phyloP scores from a whole-genome alignment of 208 protist species.

The Wallacemonas collosoma region DNA sequence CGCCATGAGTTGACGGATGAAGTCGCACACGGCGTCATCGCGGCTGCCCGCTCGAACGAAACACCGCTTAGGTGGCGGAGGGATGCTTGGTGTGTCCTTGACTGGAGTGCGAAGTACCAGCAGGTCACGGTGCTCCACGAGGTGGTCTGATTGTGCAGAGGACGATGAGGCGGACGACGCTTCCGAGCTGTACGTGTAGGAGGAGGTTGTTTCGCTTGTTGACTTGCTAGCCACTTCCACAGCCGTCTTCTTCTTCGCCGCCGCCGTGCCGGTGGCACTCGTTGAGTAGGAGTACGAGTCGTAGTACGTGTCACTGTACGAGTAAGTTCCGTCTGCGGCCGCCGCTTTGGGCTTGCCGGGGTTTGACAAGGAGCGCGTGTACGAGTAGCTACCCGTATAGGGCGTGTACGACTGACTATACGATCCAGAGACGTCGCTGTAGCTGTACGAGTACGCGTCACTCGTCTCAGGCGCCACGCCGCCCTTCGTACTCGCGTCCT shows the following conservation, averaged over 20 bases:
- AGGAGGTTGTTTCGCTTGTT: conserved; percentile 21
- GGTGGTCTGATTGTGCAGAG: background rate
- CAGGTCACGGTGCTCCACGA: conserved; percentile 34
- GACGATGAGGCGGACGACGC: conserved; percentile 31
- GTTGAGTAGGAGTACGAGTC: conserved; percentile 16
- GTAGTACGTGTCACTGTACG: conserved; percentile 16
- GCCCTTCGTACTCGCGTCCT: background rate
- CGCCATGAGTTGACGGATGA: conserved; percentile 47
- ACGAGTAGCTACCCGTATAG: conserved; percentile 18
- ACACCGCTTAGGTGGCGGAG: conserved; percentile 42
- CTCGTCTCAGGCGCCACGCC: background rate
- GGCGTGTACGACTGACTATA: conserved; percentile 6
- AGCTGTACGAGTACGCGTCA: conserved; percentile 2
- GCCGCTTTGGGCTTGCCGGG: background rate
- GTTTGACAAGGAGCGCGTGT: conserved; percentile 12
- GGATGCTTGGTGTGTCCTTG: conserved; percentile 36
- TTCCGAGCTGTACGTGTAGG: conserved; percentile 15
- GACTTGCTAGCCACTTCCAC: conserved; percentile 14
- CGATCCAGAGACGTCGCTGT: conserved; percentile 29
- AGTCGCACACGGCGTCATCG: conserved; percentile 49
- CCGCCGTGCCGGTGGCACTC: background rate
- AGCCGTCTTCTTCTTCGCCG: background rate
- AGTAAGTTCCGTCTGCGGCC: conserved; percentile 5
- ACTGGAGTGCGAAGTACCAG: conserved; percentile 43
- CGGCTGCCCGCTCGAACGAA: conserved; percentile 32